Base-by-base conservation (phyloP, 1,284 basidiomycete genomes). In the Sphagnurus paluster region DNA sequence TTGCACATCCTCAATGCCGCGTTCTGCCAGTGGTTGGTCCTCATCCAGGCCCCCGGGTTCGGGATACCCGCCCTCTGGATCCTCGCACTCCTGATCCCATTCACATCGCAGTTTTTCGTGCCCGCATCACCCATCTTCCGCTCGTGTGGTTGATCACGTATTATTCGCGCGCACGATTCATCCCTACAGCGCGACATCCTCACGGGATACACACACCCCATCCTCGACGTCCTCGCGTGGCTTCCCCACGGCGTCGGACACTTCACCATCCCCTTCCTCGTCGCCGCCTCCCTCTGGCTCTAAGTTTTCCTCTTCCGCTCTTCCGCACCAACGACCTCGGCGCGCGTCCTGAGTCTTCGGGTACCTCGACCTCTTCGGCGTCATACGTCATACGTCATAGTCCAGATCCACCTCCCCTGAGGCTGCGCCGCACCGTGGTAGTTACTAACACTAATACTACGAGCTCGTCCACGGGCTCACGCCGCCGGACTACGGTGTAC, bases 371-470 rank as follows among this genome's bases (percentile, higher is more conserved):
- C 74, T 97, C 38, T 70, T 81, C 14, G 96, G 93, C 1, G 97
- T 99, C 32, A n/a, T n/a, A n/a, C n/a, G n/a, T n/a, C n/a, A n/a
- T n/a, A n/a, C n/a, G n/a, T n/a, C n/a, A 69, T 94, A 56, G 80
- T 87, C 46, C 97, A 99, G 65, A 87, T 98, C 56, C 60, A 91
- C 21, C 79, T 99, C 49, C 97, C 96, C 0, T 98, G n/a, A n/a
- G n/a, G n/a, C n/a, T n/a, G 94, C 61, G 87, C 96, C 0, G 87
- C 96, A 0, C 97, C 96, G 13, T 96, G 95, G 97, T 99, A n/a
- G n/a, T n/a, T n/a, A n/a, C n/a, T n/a, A n/a, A n/a, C n/a, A n/a
- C n/a, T n/a, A n/a, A n/a, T n/a, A n/a, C n/a, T n/a, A 99, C 67
- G 97, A 99, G 64, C 80, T 99, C 58, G 93, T 98, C 50, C 90